Evolutionary conservation across 805 yeast genomes (phyloP).

Genomic region (Sugiyamaella valdiviana): DNA sequence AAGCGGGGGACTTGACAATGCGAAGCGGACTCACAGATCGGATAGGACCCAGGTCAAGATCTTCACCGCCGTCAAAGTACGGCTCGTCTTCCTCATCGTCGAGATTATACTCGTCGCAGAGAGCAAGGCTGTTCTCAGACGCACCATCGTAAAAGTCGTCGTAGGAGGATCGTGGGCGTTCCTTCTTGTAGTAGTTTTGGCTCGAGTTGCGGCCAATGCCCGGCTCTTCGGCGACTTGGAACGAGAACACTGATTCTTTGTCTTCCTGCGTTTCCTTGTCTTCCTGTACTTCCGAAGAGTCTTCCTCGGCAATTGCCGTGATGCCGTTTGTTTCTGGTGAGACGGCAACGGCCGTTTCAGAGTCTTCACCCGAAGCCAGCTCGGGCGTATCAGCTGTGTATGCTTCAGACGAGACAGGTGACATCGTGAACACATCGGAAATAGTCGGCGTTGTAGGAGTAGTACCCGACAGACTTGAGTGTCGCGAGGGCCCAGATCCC

Average conservation of each 20-base stretch:
- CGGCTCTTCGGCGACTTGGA: conserved; percentile 39
- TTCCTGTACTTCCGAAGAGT: not conserved
- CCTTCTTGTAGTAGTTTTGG: conserved; percentile 44
- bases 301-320: not conserved
- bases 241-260: conserved; percentile 40
- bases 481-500: conserved; percentile 29
- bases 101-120: conserved; percentile 23
- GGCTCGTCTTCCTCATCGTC: conserved; percentile 14
- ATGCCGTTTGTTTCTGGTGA: not conserved
- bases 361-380: not conserved
- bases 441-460: not conserved
- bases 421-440: not conserved
- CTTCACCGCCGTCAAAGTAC: not conserved
- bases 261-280: conserved; percentile 10
- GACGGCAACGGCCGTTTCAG: not conserved
- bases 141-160: conserved; percentile 23
- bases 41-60: not conserved
- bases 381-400: not conserved
- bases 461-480: not conserved
- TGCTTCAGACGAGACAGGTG: not conserved
- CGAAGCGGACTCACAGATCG: conserved; percentile 2
- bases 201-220: conserved; percentile 41
- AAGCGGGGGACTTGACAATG: not conserved
- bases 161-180: not conserved
- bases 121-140: conserved; percentile 12